Evolutionary conservation across 1,284 basidiomycete genomes (phyloP).

Genomic region (Ustilago shanxiensis): DNA sequence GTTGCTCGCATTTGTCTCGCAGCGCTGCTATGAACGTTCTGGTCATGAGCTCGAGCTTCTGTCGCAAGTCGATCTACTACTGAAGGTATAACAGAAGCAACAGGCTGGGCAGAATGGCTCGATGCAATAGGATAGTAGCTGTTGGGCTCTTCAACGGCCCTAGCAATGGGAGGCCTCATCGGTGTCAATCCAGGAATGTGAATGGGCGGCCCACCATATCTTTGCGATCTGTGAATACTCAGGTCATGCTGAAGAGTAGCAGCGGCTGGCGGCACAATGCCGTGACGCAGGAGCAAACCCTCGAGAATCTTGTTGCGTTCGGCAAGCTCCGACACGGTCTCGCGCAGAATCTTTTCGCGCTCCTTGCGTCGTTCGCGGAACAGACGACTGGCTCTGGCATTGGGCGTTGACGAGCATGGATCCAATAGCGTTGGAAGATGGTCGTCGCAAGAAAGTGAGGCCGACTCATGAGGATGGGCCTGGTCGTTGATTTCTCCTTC

Average conservation of each 20-base stretch:
- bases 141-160: background rate
- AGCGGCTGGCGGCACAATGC: slow-evolving; percentile 17
- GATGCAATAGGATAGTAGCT: background rate
- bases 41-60: background rate
- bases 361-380: slow-evolving; percentile 45
- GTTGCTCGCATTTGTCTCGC: background rate
- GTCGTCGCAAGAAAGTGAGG: background rate
- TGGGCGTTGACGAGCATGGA: slow-evolving; percentile 10
- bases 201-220: slow-evolving; percentile 32
- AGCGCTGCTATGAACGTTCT: background rate
- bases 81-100: background rate
- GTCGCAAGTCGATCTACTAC: background rate
- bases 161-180: background rate
- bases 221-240: slow-evolving; percentile 24
- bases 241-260: slow-evolving; percentile 27
- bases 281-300: slow-evolving; percentile 19
- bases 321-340: slow-evolving; percentile 28
- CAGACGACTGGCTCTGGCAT: slow-evolving; percentile 32
- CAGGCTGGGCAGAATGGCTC: background rate
- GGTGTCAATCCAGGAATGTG: slow-evolving; percentile 32
- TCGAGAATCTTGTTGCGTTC: slow-evolving; percentile 35
- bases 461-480: background rate
- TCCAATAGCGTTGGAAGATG: background rate
- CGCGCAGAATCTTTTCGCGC: slow-evolving; percentile 31
- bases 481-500: background rate